Conservation (phyloP, 129 eudicot genomes). For the Flaveria brownii region DNA sequence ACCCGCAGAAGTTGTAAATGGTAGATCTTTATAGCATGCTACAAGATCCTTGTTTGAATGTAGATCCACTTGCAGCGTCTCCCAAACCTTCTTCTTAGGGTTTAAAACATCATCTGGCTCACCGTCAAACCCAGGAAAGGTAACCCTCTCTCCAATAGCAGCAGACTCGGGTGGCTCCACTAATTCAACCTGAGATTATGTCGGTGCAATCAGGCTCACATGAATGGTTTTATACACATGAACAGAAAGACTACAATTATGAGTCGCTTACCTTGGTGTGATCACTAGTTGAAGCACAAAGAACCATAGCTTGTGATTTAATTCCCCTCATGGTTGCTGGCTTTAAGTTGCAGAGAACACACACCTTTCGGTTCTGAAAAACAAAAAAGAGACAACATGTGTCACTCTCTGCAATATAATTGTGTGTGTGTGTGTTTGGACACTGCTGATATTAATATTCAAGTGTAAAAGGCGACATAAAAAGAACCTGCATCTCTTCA, state of each 20-base stretch:
- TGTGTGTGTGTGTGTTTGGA: background rate
- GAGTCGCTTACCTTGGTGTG: constrained; percentile 62
- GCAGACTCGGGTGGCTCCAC: constrained; percentile 85
- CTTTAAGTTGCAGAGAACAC: constrained; percentile 96
- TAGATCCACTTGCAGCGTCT: constrained; percentile 74
- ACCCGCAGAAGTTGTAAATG: constrained; percentile 84
- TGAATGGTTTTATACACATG: background rate
- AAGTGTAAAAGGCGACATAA: background rate
- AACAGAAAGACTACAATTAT: background rate
- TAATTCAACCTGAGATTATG: constrained; percentile 71
- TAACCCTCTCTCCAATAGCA: constrained; percentile 71
- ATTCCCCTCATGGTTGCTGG: constrained; percentile 97
- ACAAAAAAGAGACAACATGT: background rate
- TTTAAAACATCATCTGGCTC: constrained; percentile 78
- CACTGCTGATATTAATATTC: background rate
- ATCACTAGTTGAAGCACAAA: constrained; percentile 75
- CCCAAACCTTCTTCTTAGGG: constrained; percentile 96
- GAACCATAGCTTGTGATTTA: constrained; percentile 98
- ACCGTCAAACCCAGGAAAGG: constrained; percentile 62
- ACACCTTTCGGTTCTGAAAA: constrained; percentile 83
- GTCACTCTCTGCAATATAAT: background rate
- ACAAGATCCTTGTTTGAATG: constrained; percentile 64
- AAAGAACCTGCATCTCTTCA: constrained; percentile 83
- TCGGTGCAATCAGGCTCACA: background rate
- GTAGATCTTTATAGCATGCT: constrained; percentile 74